These are phyloP conservation scores for Stachybotrys chlorohalonatus DNA, from an alignment of 2,329 filamentous ascomycete genomes.

Conservation along the genomic window DNA sequence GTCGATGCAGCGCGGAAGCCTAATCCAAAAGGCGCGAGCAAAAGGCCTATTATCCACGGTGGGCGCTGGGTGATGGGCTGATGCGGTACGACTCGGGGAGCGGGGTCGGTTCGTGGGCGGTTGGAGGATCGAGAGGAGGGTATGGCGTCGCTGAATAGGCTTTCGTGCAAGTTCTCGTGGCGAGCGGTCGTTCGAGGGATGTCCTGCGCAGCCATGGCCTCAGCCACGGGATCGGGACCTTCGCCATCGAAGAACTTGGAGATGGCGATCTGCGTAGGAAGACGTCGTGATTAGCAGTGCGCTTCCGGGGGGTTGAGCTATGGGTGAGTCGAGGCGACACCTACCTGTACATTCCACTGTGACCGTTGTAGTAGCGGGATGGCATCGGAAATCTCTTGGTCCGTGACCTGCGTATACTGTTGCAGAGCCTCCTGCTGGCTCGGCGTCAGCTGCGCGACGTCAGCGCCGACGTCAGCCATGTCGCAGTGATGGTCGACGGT, in stretches of 20 bases:
- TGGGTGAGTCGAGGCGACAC: constrained; percentile 3
- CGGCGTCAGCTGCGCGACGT: constrained; percentile 62
- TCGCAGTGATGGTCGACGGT: not conserved
- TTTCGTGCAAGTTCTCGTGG: constrained; percentile 66
- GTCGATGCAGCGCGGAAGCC: constrained; percentile 64
- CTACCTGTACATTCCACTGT: constrained; percentile 91
- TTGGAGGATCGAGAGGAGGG: constrained; percentile 13
- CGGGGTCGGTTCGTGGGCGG: constrained; percentile 46
- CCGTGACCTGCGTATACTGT: constrained; percentile 81
- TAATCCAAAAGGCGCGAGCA: constrained; percentile 75
- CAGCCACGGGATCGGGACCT: constrained; percentile 69
- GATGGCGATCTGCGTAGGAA: constrained; percentile 68
- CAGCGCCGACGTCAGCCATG: constrained; percentile 28
- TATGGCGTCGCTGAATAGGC: constrained; percentile 28
- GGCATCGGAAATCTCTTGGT: constrained; percentile 69
- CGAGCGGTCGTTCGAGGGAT: constrained; percentile 54
- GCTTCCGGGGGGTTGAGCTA: not conserved
- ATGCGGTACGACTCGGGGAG: constrained; percentile 77
- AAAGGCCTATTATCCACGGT: constrained; percentile 65
- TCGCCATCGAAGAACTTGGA: constrained; percentile 98
- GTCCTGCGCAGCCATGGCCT: constrained; percentile 58
- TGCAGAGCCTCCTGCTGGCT: constrained; percentile 77
- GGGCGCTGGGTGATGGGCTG: constrained; percentile 59
- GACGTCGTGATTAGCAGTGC: not conserved
- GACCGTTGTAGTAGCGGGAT: constrained; percentile 73